Evolutionary conservation across 495 filamentous ascomycete species (phyloP), one percentile per base, ranked within the genome.

Genomic region (Neurospora cerealis): DNA sequence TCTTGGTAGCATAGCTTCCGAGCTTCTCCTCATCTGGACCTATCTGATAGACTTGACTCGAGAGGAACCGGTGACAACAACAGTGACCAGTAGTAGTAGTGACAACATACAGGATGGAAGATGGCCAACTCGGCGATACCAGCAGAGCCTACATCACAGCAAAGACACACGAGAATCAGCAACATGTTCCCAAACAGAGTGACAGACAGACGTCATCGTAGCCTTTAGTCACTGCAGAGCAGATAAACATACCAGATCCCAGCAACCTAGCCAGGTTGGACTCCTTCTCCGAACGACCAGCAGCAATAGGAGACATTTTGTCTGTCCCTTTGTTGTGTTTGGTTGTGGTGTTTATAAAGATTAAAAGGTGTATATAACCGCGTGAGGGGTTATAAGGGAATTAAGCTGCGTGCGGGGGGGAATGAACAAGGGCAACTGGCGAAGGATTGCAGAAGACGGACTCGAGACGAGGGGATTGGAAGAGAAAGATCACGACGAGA

Each of bases 61-160:
- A 60, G 48, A 60, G 6, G 54, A 34, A 54, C 24, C 54, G 54
- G 28, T 19, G 54, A 66, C 28, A 66, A 9, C 54, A 15, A 34
- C 28, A 66, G 13, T 9, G 24, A 32, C 73, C 40, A 71, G 24
- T 13, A 37, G 8, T 17, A 21, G 19, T 54, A 77, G 72, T 48
- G 75, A 70, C 66, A 70, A 81, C 90, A 77, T 87, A 96, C 94
- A 73, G 95, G 95, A 82, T 98, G 95, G 87, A 99, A 99, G 81
- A 99, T 89, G 80, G 95, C 89, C 78, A 99, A 86, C 83, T 99
- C 96, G 75, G 96, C 91, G 83, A 99, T 96, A 86, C 96, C 96
- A 76, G 96, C 94, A 80, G 89, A 93, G 76, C 93, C 96, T 99
- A 48, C 24, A 13, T 19, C 15, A 41, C 37, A 42, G 0, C 48